phyloP scores from a whole-genome alignment of 352 stramenopile genomes.

The Globisporangium canariense region DNA sequence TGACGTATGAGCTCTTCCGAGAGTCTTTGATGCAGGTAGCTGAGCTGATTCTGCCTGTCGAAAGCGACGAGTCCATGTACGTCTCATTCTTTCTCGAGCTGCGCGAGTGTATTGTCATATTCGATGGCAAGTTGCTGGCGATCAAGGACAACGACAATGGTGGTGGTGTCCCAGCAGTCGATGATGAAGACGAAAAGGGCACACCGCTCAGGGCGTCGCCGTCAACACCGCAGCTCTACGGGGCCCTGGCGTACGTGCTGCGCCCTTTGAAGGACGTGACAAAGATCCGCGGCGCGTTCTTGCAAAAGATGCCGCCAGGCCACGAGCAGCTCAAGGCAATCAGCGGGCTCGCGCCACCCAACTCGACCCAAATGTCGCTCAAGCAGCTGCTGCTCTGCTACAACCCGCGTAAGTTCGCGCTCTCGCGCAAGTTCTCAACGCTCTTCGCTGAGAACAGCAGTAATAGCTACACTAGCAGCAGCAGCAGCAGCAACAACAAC shows the following conservation, averaged over 20 bases:
- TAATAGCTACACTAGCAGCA: background rate
- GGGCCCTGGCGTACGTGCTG: conserved; percentile 20
- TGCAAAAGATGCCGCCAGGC: conserved; percentile 50
- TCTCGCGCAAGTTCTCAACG: conserved; percentile 58
- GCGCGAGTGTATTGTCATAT: conserved; percentile 37
- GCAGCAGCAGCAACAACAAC: background rate
- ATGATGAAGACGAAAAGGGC: background rate
- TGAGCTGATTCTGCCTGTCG: conserved; percentile 58
- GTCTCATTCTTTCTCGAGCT: conserved; percentile 55
- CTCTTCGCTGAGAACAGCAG: conserved; percentile 19
- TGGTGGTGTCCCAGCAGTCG: background rate
- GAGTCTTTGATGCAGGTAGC: conserved; percentile 59
- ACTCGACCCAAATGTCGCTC: conserved; percentile 62
- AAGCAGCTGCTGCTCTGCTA: conserved; percentile 72
- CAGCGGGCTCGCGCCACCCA: conserved; percentile 36
- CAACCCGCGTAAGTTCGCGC: conserved; percentile 68
- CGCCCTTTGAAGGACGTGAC: conserved; percentile 35
- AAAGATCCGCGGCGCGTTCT: conserved; percentile 53
- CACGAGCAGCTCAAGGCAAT: conserved; percentile 46
- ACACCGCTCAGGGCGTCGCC: conserved; percentile 9
- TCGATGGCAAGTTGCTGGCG: background rate
- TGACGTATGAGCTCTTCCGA: conserved; percentile 48
- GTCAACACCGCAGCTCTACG: conserved; percentile 10
- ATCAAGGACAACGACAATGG: background rate
- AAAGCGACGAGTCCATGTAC: conserved; percentile 43